Percentiles rank a stretch among this genome's conserved stretches.
These are phyloP conservation scores for Mycosphaerella sp. DNA, from an alignment of 2,329 filamentous ascomycete species.

Conservation along the genomic window DNA sequence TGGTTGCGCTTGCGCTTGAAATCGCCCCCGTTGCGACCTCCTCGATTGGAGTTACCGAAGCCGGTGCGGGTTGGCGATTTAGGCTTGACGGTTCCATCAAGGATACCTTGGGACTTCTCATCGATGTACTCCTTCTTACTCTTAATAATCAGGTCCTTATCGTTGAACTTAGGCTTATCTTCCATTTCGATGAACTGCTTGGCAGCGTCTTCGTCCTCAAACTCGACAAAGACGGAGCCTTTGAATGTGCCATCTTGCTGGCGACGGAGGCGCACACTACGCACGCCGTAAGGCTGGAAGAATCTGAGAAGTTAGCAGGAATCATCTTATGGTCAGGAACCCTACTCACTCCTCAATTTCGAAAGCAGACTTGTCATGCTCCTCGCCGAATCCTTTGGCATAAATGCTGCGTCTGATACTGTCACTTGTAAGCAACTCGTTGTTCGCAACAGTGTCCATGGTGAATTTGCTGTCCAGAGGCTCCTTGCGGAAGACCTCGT, in stretches of 20 bases:
- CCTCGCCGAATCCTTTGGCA: slow-evolving; percentile 86
- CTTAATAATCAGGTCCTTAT: slow-evolving; percentile 70
- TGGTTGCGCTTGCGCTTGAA: slow-evolving; percentile 26
- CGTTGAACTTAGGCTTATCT: slow-evolving; percentile 78
- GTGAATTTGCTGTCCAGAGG: slow-evolving; percentile 51
- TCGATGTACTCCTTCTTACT: slow-evolving; percentile 78
- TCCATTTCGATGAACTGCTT: slow-evolving; percentile 74
- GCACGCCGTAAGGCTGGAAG: slow-evolving; percentile 75
- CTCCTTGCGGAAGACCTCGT: slow-evolving; percentile 68
- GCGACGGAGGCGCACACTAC: slow-evolving; percentile 81
- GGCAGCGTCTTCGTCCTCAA: slow-evolving; percentile 68
- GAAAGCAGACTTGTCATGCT: slow-evolving; percentile 78
- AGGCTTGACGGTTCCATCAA: slow-evolving; percentile 37
- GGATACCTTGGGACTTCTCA: slow-evolving; percentile 43
- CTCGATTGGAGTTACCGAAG: slow-evolving; percentile 27
- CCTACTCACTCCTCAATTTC: slow-evolving; percentile 64
- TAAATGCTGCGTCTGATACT: slow-evolving; percentile 73
- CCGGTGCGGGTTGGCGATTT: slow-evolving; percentile 26
- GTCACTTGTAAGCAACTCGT: slow-evolving; percentile 55
- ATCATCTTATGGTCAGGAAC: neutral
- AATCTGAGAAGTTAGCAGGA: slow-evolving; percentile 43
- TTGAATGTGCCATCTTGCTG: slow-evolving; percentile 71
- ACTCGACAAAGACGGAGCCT: slow-evolving; percentile 94
- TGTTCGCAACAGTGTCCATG: slow-evolving; percentile 47
- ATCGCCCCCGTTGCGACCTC: slow-evolving; percentile 25